These are phyloP conservation scores for Lantana camara DNA, from an alignment of 257 asterid species.

Conservation along the genomic window DNA sequence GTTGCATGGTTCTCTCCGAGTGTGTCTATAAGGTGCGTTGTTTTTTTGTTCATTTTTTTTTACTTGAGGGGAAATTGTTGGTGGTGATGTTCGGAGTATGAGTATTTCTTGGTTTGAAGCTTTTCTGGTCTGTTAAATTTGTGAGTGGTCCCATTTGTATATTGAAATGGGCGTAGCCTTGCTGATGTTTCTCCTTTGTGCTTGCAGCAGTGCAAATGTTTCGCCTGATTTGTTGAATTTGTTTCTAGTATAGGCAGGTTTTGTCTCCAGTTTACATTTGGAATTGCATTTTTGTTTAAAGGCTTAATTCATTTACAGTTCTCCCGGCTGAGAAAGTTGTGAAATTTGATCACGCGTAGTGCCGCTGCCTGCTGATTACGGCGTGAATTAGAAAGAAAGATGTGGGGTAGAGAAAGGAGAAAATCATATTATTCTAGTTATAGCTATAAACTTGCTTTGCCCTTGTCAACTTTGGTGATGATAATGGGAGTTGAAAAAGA, in stretches of 20 bases:
- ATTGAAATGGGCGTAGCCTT: slow-evolving; percentile 2
- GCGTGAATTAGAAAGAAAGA: not conserved
- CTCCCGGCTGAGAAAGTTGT: not conserved
- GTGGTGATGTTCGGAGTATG: not conserved
- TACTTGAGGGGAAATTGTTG: slow-evolving; percentile 2
- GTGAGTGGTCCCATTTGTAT: not conserved
- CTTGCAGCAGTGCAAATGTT: not conserved
- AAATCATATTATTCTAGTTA: not conserved
- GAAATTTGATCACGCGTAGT: not conserved
- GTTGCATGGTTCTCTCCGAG: slow-evolving; percentile 98
- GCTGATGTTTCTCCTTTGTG: slow-evolving; percentile 3
- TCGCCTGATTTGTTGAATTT: slow-evolving; percentile 4
- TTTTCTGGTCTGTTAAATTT: slow-evolving; percentile 8
- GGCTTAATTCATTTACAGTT: slow-evolving; percentile 2
- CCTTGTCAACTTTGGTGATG: not conserved
- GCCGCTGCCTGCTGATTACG: not conserved
- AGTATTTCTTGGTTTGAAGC: not conserved
- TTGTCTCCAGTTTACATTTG: not conserved
- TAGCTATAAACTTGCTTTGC: not conserved
- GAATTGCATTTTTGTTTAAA: not conserved
- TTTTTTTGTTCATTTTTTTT: slow-evolving; percentile 1
- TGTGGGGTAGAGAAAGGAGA: slow-evolving; percentile 3
- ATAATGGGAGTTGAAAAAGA: slow-evolving; percentile 4
- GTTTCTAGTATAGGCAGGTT: not conserved
- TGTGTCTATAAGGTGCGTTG: slow-evolving; percentile 86